phyloP scores from a whole-genome alignment of 2,329 filamentous ascomycete species.

The Aureobasidium melanogenum region DNA sequence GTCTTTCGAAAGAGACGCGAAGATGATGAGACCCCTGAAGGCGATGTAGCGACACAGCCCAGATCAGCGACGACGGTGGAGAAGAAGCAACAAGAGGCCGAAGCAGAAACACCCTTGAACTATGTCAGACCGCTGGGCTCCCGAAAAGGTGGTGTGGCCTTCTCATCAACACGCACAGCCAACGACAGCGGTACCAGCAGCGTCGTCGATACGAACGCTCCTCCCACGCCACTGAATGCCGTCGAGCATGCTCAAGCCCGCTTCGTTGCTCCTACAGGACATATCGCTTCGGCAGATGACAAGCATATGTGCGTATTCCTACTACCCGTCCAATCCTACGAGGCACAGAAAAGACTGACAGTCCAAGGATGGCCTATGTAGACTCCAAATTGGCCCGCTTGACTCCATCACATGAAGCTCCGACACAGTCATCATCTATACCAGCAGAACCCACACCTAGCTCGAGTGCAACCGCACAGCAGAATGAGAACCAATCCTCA shows the following conservation, averaged over 20 bases:
- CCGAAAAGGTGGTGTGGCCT: slow-evolving; percentile 48
- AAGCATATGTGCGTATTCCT: slow-evolving; percentile 64
- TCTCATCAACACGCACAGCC: slow-evolving; percentile 30
- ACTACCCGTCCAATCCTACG: background rate
- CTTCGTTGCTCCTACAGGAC: slow-evolving; percentile 65
- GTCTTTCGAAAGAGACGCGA: slow-evolving; percentile 38
- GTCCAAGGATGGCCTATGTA: slow-evolving; percentile 75
- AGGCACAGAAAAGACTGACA: slow-evolving; percentile 45
- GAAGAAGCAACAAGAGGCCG: background rate
- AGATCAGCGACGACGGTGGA: slow-evolving; percentile 1
- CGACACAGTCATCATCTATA: background rate
- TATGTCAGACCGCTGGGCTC: slow-evolving; percentile 43
- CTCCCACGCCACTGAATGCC: slow-evolving; percentile 25
- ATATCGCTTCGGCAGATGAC: slow-evolving; percentile 54
- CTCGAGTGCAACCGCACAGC: background rate
- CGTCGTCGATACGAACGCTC: slow-evolving; percentile 20
- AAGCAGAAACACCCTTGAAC: slow-evolving; percentile 21
- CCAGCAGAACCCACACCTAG: background rate
- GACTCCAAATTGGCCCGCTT: slow-evolving; percentile 62
- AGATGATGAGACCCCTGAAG: slow-evolving; percentile 15
- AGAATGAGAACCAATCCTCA: background rate
- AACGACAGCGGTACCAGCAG: slow-evolving; percentile 16
- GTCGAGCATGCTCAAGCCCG: slow-evolving; percentile 41
- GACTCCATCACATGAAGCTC: slow-evolving; percentile 9
- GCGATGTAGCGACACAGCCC: background rate